Evolutionary conservation across 768 basidiomycete genomes (phyloP).

Genomic region (Termitomyces sp.): DNA sequence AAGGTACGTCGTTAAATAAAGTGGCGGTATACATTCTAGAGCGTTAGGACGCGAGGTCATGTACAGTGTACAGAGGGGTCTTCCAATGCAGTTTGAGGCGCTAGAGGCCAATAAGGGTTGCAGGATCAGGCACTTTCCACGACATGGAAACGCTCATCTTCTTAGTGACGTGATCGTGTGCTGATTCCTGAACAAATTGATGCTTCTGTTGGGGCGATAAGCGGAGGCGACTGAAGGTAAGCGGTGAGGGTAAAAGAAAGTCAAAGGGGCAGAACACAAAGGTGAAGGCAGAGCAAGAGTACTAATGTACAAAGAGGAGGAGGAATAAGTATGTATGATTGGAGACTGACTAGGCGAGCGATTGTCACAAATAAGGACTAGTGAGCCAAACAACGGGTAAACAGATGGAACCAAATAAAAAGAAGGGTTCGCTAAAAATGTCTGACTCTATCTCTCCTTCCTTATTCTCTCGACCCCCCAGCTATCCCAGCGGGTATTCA

Average conservation of each 20-base stretch:
- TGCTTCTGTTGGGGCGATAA: slow-evolving; percentile 28
- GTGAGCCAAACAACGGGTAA: slow-evolving; percentile 42
- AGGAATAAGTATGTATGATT: too few species aligned
- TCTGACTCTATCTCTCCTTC: slow-evolving; percentile 52
- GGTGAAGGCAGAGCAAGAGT: not conserved
- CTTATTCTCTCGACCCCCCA: slow-evolving; percentile 47
- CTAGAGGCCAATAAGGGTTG: not conserved
- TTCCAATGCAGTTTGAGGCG: not conserved
- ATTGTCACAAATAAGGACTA: slow-evolving; percentile 34
- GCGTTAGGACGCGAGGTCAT: not conserved
- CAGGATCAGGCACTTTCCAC: slow-evolving; percentile 10
- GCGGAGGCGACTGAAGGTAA: not conserved
- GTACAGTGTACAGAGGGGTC: not conserved
- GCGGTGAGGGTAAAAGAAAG: not conserved
- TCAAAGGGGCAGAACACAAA: slow-evolving; percentile 1
- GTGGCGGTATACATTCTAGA: not conserved
- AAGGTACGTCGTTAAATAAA: not conserved
- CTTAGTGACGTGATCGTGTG: slow-evolving; percentile 37
- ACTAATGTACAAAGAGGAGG: not conserved
- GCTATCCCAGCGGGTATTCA: slow-evolving; percentile 24
- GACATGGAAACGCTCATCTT: slow-evolving; percentile 21
- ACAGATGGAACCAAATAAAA: slow-evolving; percentile 46
- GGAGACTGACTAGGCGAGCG: slow-evolving; percentile 20
- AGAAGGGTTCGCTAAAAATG: slow-evolving; percentile 36
- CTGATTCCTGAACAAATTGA: slow-evolving; percentile 27